Conservation (phyloP, 106 monocot species). For the Dioscorea alata region DNA sequence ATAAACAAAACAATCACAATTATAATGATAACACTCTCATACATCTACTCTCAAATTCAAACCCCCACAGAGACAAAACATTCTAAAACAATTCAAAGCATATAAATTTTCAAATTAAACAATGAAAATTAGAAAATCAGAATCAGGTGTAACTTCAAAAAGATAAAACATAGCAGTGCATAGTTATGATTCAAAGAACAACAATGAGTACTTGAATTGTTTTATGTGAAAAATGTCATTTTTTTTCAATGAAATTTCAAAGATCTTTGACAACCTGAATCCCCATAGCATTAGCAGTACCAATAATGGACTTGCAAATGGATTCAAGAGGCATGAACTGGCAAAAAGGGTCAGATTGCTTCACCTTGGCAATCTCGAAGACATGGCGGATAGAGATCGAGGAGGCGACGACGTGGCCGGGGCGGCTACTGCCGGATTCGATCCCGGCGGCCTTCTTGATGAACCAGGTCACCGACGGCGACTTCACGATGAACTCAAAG, state of each 20-base stretch:
- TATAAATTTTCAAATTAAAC: no score
- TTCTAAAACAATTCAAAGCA: no score
- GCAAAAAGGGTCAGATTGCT: slow-evolving; percentile 2
- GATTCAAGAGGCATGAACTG: not conserved
- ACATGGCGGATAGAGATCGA: slow-evolving; percentile 4
- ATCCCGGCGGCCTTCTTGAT: slow-evolving; percentile 10
- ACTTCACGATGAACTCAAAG: slow-evolving; percentile 12
- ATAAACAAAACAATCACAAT: no score
- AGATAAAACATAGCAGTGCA: no score
- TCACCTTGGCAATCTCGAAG: slow-evolving; percentile 7
- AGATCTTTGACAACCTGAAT: slow-evolving; percentile 15
- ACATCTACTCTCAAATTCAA: no score
- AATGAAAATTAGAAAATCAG: no score
- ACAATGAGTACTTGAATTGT: no score
- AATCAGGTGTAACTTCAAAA: no score
- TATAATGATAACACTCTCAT: no score
- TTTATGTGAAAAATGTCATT: no score
- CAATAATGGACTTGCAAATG: slow-evolving; percentile 7
- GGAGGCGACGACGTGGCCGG: slow-evolving; percentile 1
- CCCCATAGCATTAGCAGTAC: slow-evolving; percentile 9
- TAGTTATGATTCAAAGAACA: no score
- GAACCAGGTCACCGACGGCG: slow-evolving; percentile 7
- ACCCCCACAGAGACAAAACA: no score
- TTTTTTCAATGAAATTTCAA: not conserved
- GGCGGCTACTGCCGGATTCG: slow-evolving; percentile 10